phyloP scores from a whole-genome alignment of 106 monocot genomes.

The Dendrobium chrysotoxum region DNA sequence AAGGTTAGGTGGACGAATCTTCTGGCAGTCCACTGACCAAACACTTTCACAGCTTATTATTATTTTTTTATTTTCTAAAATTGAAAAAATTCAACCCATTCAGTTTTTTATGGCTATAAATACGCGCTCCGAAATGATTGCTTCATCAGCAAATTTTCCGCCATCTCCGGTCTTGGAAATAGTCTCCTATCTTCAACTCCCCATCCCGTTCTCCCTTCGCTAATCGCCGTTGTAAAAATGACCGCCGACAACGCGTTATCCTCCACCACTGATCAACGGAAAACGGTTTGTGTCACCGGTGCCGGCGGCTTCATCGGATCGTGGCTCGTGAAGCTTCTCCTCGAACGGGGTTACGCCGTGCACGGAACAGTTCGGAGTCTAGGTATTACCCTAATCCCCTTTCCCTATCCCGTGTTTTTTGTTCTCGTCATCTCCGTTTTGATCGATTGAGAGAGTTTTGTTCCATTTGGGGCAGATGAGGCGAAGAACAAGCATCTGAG shows the following conservation, averaged over 20 bases:
- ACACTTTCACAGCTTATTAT: too few relatives aligned
- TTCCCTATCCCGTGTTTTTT: neutral
- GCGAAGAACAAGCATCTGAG: constrained; percentile 64
- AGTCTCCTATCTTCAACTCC: neutral
- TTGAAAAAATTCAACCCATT: too few relatives aligned
- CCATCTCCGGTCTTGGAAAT: too few relatives aligned
- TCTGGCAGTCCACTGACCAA: too few relatives aligned
- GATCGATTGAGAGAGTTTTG: neutral
- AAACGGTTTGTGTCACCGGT: constrained; percentile 17
- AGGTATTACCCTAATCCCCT: neutral
- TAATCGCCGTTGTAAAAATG: neutral
- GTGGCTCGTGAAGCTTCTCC: constrained; percentile 20
- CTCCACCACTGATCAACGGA: neutral
- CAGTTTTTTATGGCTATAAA: too few relatives aligned
- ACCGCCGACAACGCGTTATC: neutral
- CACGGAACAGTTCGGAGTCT: constrained; percentile 13
- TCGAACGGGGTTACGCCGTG: constrained; percentile 12
- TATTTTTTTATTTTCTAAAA: too few relatives aligned
- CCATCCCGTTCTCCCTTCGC: neutral
- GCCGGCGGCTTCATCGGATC: constrained; percentile 19
- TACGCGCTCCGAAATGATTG: too few relatives aligned
- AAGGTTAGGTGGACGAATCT: too few relatives aligned
- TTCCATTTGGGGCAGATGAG: constrained; percentile 33
- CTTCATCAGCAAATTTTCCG: too few relatives aligned
- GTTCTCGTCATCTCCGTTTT: neutral